Evolutionary conservation across 495 filamentous ascomycete species (phyloP), one percentile per base, ranked within the genome.

Genomic region (Xylaria acuta): DNA sequence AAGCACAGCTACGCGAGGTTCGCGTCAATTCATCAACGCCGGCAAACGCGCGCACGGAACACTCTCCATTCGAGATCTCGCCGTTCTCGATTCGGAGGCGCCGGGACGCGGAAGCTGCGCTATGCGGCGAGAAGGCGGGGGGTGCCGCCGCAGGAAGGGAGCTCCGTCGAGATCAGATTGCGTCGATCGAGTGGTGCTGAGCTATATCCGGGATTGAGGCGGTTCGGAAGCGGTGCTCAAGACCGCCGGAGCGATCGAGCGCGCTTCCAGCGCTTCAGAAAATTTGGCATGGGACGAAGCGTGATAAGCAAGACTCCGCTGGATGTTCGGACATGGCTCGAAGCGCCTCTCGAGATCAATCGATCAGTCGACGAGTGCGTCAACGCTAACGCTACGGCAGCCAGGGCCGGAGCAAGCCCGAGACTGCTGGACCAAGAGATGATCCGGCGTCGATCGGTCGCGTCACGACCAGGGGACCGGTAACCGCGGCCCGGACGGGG

Each of bases 151-250:
- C 36, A 62, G 59, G 64, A 66, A 56, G 47, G 67, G 71, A 73
- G 71, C 63, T 22, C 20, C 65, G 22, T 73, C 71, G 64, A 68
- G 71, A 73, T 67, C 71, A 73, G 34, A 56, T 36, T 51, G 34
- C 12, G 41, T 73, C 71, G 36, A 73, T 64, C 71, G 45, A 69
- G 64, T 45, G 18, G 30, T 32, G 70, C 70, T 67, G 70, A 67
- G 62, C 51, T 49, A 18, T 72, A 51, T 51, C 51, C 70, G 63
- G 59, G 41, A 22, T 30, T 4, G 45, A 43, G 51, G 43, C 64
- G 54, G n/a, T 38, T 65, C 32, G 25, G 53, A 62, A 32, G 34
- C 64, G 18, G 14, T 43, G 54, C 64, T 64, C 71, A 59, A 73
- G 64, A 73, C 34, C 64, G 16, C 41, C 63, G 64, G 27, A 53